Evolutionary conservation across 768 basidiomycete genomes (phyloP).

Genomic region (Lentinula boryana): DNA sequence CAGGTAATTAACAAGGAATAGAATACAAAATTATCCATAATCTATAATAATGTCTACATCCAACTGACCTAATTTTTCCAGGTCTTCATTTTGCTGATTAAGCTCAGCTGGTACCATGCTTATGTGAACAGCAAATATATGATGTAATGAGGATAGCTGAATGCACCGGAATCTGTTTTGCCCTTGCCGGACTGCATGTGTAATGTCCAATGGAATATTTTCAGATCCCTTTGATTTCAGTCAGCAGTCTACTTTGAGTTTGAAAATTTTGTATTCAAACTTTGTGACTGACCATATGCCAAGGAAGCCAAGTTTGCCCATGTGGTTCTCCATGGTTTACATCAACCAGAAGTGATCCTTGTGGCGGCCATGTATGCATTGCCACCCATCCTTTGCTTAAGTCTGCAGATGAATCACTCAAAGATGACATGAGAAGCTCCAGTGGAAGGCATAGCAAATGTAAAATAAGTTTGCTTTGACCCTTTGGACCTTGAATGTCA

Average conservation of each 20-base stretch:
- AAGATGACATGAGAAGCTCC: slow-evolving; percentile 10
- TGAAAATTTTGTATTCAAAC: neutral
- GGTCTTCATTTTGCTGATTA: neutral
- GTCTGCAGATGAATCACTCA: neutral
- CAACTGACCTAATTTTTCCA: neutral
- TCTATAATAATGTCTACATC: neutral
- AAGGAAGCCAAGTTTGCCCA: slow-evolving; percentile 37
- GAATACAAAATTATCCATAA: neutral
- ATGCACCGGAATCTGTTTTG: slow-evolving; percentile 44
- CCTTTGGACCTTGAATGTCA: neutral
- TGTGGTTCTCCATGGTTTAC: slow-evolving; percentile 31
- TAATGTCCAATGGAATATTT: slow-evolving; percentile 30
- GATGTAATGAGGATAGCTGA: slow-evolving; percentile 31
- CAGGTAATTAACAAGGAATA: neutral
- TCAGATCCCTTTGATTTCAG: slow-evolving; percentile 17
- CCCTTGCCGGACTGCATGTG: slow-evolving; percentile 33
- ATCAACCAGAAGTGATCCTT: slow-evolving; percentile 38
- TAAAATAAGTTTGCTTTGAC: slow-evolving; percentile 18
- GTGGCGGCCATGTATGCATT: slow-evolving; percentile 33
- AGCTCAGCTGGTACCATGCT: neutral
- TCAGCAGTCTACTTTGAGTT: neutral
- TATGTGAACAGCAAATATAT: slow-evolving; percentile 7
- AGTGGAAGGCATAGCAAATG: slow-evolving; percentile 28
- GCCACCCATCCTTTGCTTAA: slow-evolving; percentile 10
- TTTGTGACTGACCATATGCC: slow-evolving; percentile 29